phyloP scores from a whole-genome alignment of 2,329 filamentous ascomycete species.

The Ophiognomonia clavigignenti-juglandacearum region DNA sequence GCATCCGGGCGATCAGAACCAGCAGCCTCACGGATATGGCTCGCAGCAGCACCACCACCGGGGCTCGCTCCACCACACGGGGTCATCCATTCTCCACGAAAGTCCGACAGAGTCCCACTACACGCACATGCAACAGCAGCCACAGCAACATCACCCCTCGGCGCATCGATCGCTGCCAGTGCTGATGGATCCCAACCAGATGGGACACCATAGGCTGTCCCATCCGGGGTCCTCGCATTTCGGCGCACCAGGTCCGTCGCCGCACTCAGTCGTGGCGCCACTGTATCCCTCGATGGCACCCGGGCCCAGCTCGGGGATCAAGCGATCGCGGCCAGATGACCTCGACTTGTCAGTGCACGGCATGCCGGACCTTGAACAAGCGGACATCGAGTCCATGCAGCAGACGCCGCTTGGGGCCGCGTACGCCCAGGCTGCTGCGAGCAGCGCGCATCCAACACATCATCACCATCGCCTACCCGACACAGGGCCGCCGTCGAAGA shows the following conservation, averaged over 20 bases:
- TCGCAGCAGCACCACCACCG: conserved; percentile 43
- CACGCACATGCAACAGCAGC: conserved; percentile 35
- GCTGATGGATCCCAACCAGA: conserved; percentile 51
- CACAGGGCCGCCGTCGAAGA: conserved; percentile 63
- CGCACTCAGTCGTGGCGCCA: conserved; percentile 42
- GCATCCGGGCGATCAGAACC: conserved; percentile 60
- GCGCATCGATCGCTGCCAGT: conserved; percentile 48
- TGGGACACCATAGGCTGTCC: conserved; percentile 45
- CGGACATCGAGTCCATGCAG: conserved; percentile 52
- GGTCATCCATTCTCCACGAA: conserved; percentile 42
- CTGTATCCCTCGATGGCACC: conserved; percentile 42
- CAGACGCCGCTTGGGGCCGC: conserved; percentile 46
- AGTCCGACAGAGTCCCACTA: conserved; percentile 29
- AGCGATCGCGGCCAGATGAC: conserved; percentile 54
- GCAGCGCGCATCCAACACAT: conserved; percentile 54
- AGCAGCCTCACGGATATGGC: conserved; percentile 61
- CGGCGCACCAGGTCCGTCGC: conserved; percentile 39
- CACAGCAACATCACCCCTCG: conserved; percentile 26
- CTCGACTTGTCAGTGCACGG: conserved; percentile 50
- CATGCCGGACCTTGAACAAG: conserved; percentile 48
- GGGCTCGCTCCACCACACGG: conserved; percentile 43
- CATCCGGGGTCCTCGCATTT: conserved; percentile 52
- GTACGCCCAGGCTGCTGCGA: conserved; percentile 42
- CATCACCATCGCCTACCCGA: conserved; percentile 80
- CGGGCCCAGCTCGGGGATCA: conserved; percentile 34